Percentiles rank a stretch among this genome's conserved stretches.
Evolutionary conservation across 805 yeast genomes (phyloP).

Genomic region (Wickerhamomyces ciferrii): DNA sequence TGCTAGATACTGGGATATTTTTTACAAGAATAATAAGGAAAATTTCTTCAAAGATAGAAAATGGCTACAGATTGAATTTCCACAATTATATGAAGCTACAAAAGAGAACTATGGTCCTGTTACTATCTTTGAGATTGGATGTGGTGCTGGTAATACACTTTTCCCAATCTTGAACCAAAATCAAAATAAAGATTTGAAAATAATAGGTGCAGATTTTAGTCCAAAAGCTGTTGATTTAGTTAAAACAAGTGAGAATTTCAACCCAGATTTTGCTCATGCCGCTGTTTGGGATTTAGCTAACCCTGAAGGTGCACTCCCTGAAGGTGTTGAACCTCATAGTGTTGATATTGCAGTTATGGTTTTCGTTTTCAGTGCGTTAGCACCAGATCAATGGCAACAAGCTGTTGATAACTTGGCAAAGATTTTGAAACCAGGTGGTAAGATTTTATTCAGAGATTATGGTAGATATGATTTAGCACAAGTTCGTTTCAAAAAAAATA

Average conservation of each 20-base stretch:
- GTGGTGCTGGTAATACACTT: constrained; percentile 98
- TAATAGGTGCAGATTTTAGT: constrained; percentile 87
- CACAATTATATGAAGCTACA: constrained; percentile 74
- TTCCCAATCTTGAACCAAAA: constrained; percentile 85
- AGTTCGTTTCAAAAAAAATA: constrained; percentile 82
- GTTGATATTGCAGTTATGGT: constrained; percentile 93
- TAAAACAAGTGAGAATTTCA: constrained; percentile 54
- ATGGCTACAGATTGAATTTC: constrained; percentile 95
- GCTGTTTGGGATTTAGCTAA: constrained; percentile 96
- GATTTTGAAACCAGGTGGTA: constrained; percentile 89
- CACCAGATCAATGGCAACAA: constrained; percentile 85
- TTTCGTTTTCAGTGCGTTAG: constrained; percentile 87
- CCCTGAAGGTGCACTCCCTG: constrained; percentile 69
- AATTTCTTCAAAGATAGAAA: constrained; percentile 95
- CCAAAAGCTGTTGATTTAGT: constrained; percentile 87
- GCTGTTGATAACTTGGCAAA: constrained; percentile 70
- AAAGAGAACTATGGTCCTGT: constrained; percentile 63
- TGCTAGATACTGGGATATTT: constrained; percentile 91
- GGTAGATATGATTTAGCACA: constrained; percentile 97
- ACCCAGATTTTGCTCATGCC: constrained; percentile 62
- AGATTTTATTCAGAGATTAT: constrained; percentile 84
- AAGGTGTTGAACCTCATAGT: constrained; percentile 72
- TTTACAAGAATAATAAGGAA: constrained; percentile 84
- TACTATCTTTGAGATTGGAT: constrained; percentile 86
- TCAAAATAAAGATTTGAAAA: constrained; percentile 65